Conservation (phyloP, 306 rosid species). For the Trifolium fragiferum region DNA sequence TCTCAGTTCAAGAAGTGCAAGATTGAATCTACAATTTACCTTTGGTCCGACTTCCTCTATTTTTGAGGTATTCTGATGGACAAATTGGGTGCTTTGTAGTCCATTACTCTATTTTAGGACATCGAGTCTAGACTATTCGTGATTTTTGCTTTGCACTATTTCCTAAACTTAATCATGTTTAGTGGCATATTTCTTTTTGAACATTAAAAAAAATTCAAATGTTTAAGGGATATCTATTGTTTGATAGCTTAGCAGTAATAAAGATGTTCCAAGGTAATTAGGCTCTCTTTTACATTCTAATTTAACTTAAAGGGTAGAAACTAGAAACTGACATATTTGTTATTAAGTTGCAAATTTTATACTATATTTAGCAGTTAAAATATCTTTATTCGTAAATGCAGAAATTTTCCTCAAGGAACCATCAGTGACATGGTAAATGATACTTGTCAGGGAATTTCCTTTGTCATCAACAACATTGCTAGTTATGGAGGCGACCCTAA, state of each 20-base stretch:
- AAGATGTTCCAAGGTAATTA: conserved; percentile 17
- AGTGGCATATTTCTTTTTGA: conserved; percentile 17
- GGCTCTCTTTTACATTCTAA: not conserved
- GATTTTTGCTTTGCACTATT: conserved; percentile 3
- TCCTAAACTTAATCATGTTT: conserved; percentile 16
- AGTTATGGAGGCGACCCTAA: conserved; percentile 87
- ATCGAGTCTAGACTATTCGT: conserved; percentile 34
- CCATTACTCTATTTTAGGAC: conserved; percentile 15
- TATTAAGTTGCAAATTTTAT: conserved; percentile 12
- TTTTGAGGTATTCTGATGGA: conserved; percentile 47
- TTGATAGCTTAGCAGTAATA: conserved; percentile 28
- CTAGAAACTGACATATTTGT: not conserved
- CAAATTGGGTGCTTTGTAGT: conserved; percentile 35
- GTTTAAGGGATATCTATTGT: conserved; percentile 15
- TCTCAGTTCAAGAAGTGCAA: conserved; percentile 56
- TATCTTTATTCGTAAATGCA: conserved; percentile 52
- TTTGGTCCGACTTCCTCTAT: conserved; percentile 45
- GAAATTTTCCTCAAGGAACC: conserved; percentile 98
- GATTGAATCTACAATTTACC: conserved; percentile 43
- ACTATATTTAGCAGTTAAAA: conserved; percentile 30
- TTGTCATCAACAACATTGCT: conserved; percentile 68
- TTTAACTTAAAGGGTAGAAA: conserved; percentile 27
- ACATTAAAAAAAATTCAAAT: too few species aligned
- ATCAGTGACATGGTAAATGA: conserved; percentile 95
- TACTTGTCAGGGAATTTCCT: conserved; percentile 77